Evolutionary conservation across 2,329 filamentous ascomycete species (phyloP).

Genomic region (Cryphonectria radicalis): DNA sequence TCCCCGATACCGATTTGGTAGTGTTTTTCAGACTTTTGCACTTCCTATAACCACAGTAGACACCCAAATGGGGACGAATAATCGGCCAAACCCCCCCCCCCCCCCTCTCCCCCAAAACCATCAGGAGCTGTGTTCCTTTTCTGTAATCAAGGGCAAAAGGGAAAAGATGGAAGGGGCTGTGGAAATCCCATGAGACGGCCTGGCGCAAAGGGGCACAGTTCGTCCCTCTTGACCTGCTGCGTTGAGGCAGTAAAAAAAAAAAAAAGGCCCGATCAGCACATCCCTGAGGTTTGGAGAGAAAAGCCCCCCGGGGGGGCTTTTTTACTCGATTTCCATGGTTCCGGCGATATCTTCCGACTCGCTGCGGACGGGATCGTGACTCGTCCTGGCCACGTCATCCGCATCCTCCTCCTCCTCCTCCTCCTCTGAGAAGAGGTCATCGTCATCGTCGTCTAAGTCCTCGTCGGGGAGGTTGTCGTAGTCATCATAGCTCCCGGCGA

Average conservation of each 20-base stretch:
- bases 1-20: too few relatives aligned
- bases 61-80: too few relatives aligned
- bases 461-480: slow-evolving; percentile 43
- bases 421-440: slow-evolving; percentile 36
- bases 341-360: slow-evolving; percentile 67
- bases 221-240: not conserved
- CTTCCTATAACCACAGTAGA: too few relatives aligned
- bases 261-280: not conserved
- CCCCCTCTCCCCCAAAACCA: too few relatives aligned
- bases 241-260: slow-evolving; percentile 22
- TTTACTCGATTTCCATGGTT: slow-evolving; percentile 62
- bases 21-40: too few relatives aligned
- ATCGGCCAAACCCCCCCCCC: too few relatives aligned
- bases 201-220: not conserved
- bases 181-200: not conserved
- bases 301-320: not conserved
- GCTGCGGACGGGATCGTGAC: slow-evolving; percentile 50
- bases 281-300: not conserved
- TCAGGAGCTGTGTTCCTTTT: not conserved
- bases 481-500: slow-evolving; percentile 51
- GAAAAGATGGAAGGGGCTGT: not conserved
- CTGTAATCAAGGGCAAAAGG: not conserved
- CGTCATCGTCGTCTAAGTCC: slow-evolving; percentile 46
- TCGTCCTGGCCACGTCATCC: slow-evolving; percentile 39
- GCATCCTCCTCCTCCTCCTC: slow-evolving; percentile 48